phyloP scores from a whole-genome alignment of 2,329 filamentous ascomycete species.

The Arthrinium phaeospermum region DNA sequence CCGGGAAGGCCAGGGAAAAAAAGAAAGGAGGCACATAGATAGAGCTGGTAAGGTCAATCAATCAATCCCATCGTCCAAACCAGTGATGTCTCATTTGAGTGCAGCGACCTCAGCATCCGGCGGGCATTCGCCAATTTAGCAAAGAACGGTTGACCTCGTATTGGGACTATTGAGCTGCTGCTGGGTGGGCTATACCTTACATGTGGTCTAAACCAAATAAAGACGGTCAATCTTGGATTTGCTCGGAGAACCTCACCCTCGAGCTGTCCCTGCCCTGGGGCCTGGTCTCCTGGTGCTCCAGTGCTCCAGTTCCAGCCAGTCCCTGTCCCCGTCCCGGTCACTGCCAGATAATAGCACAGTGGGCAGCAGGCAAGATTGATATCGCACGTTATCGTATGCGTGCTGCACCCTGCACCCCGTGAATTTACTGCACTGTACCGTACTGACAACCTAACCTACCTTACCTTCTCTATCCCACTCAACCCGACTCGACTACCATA shows the following conservation, averaged over 20 bases:
- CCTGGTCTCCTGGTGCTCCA: not conserved
- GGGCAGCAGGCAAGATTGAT: slow-evolving; percentile 9
- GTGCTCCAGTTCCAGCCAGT: not conserved
- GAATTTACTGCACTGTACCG: slow-evolving; percentile 14
- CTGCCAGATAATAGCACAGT: slow-evolving; percentile 11
- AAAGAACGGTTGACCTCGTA: slow-evolving; percentile 6
- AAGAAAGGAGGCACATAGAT: not conserved
- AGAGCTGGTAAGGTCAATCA: not conserved
- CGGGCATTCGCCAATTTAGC: slow-evolving; percentile 1
- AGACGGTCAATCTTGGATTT: slow-evolving; percentile 16
- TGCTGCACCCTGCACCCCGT: slow-evolving; percentile 1
- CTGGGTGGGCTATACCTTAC: slow-evolving; percentile 8
- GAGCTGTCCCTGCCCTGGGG: slow-evolving; percentile 5
- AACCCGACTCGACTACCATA: slow-evolving; percentile 1
- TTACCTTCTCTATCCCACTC: slow-evolving; percentile 18
- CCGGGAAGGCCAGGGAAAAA: not conserved
- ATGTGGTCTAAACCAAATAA: slow-evolving; percentile 9
- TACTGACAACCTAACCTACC: not conserved
- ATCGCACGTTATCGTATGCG: slow-evolving; percentile 16
- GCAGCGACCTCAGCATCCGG: not conserved
- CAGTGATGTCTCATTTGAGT: not conserved
- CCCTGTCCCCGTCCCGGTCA: not conserved
- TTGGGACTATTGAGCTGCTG: slow-evolving; percentile 9
- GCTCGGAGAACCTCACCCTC: slow-evolving; percentile 1
- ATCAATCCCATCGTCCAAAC: not conserved